Conservation (phyloP, 495 filamentous ascomycete genomes). For the Amphirosellinia nigrospora region DNA sequence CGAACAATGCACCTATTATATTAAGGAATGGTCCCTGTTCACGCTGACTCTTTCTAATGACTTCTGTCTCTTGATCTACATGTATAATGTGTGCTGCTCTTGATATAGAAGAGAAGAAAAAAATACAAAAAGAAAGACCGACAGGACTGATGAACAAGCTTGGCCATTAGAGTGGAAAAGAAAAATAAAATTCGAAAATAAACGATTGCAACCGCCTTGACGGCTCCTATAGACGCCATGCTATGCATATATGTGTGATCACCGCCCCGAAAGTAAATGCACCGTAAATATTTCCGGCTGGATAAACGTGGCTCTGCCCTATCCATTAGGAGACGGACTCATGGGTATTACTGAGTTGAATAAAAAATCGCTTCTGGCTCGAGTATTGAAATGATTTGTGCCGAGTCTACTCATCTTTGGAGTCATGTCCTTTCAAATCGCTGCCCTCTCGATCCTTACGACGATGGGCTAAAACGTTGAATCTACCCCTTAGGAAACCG, state of each 20-base stretch:
- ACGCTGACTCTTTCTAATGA: not conserved
- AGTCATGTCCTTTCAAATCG: slow-evolving; percentile 32
- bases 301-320: not conserved
- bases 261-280: slow-evolving; percentile 5
- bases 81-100: not conserved
- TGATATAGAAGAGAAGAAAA: not conserved
- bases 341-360: not conserved
- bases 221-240: slow-evolving; percentile 12
- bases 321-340: not conserved
- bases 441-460: slow-evolving; percentile 44
- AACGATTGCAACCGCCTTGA: slow-evolving; percentile 1
- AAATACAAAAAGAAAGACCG: not conserved
- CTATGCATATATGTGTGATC: slow-evolving; percentile 19
- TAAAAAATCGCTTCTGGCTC: not conserved
- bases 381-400: not conserved
- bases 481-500: slow-evolving; percentile 47
- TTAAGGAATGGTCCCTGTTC: not conserved
- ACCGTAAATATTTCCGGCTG: not conserved
- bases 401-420: slow-evolving; percentile 28
- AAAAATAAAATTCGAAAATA: slow-evolving; percentile 3
- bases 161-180: not conserved
- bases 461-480: slow-evolving; percentile 46
- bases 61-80: slow-evolving; percentile 5
- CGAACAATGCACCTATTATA: not conserved
- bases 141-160: not conserved